A percentile compares a stretch with the other conserved stretches of the same genome.
Conservation (phyloP, 371 early-diverging fungal species). For the Lichtheimia ornata region DNA sequence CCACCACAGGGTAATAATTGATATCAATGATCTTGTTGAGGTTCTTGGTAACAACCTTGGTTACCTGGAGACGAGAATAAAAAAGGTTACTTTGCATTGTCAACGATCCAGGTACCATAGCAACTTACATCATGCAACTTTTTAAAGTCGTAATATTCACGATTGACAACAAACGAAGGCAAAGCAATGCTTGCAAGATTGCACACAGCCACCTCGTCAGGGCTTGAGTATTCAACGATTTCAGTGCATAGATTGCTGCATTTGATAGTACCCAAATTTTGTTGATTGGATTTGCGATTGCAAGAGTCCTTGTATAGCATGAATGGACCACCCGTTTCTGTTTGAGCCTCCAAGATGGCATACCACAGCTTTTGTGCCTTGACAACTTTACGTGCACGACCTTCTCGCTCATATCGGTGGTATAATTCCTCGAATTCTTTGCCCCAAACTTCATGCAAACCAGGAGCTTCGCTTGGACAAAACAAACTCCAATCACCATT, state of each 20-base stretch:
- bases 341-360: constrained; percentile 97
- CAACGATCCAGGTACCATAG: constrained; percentile 6
- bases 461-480: constrained; percentile 97
- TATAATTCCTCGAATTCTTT: constrained; percentile 95
- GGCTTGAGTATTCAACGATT: constrained; percentile 95
- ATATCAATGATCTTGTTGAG: constrained; percentile 98
- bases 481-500: constrained; percentile 97
- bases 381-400: constrained; percentile 83
- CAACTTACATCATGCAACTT: constrained; percentile 64
- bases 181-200: constrained; percentile 98
- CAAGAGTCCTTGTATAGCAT: constrained; percentile 98
- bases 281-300: constrained; percentile 97
- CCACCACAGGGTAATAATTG: constrained; percentile 96
- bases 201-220: constrained; percentile 99
- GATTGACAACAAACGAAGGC: constrained; percentile 86
- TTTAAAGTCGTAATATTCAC: constrained; percentile 69
- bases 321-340: constrained; percentile 99
- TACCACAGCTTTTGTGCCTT: constrained; percentile 99
- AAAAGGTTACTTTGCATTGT: constrained; percentile 10
- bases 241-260: constrained; percentile 89
- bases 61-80: constrained; percentile 34
- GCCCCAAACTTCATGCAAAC: constrained; percentile 93
- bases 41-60: constrained; percentile 90
- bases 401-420: constrained; percentile 86
- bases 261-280: constrained; percentile 96